Conservation (phyloP, 1,139 yeast species). For the Pichia sp. region DNA sequence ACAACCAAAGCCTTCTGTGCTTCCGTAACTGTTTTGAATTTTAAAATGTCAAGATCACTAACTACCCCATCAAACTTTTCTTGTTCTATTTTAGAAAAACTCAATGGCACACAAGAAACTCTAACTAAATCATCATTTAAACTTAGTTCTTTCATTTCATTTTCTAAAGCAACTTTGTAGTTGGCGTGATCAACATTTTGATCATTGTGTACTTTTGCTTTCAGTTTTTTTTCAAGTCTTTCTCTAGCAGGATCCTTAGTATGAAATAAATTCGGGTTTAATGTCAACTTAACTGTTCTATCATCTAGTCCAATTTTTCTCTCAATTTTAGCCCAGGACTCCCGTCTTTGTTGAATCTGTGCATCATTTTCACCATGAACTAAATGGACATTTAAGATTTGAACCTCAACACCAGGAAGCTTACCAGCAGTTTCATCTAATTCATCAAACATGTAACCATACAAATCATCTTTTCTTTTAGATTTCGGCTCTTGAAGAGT, state of each 20-base stretch:
- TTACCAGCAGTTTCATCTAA: constrained; percentile 18
- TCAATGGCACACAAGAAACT: constrained; percentile 5
- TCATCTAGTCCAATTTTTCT: constrained; percentile 41
- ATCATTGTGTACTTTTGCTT: background rate
- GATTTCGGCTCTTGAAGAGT: too few species aligned
- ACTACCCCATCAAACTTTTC: constrained; percentile 34
- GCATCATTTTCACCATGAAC: constrained; percentile 61
- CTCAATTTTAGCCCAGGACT: constrained; percentile 41
- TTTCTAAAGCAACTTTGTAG: background rate
- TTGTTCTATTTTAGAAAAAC: constrained; percentile 31
- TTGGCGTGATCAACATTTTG: background rate
- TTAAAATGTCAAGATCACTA: constrained; percentile 8
- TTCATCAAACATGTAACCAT: constrained; percentile 18
- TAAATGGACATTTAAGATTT: constrained; percentile 48
- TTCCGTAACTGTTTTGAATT: constrained; percentile 9
- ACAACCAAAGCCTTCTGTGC: constrained; percentile 34
- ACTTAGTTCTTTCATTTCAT: background rate
- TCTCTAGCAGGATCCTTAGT: constrained; percentile 4
- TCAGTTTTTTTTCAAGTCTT: constrained; percentile 7
- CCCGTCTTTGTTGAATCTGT: constrained; percentile 37
- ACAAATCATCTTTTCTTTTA: background rate
- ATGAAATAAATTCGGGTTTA: background rate
- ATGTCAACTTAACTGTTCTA: constrained; percentile 24
- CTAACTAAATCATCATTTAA: constrained; percentile 6
- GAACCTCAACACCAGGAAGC: constrained; percentile 37